A percentile compares a stretch with the other conserved stretches of the same genome.
Evolutionary conservation across 352 stramenopile species (phyloP).

Genomic region (Phytopythium helicoides): DNA sequence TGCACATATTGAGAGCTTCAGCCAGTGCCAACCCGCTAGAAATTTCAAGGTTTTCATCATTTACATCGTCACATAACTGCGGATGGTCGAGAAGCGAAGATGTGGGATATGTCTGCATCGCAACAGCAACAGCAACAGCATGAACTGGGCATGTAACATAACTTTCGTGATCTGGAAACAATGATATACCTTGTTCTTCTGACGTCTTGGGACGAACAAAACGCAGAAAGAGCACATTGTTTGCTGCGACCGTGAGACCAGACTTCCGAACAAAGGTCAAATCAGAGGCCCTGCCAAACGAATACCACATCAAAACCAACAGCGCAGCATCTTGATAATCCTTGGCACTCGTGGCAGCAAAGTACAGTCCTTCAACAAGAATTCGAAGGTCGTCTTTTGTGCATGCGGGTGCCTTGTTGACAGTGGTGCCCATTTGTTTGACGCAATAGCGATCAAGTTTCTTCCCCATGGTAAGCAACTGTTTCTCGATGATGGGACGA

Average conservation of each 20-base stretch:
- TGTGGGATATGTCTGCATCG: conserved; percentile 13
- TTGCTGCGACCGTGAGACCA: conserved; percentile 10
- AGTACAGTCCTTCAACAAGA: conserved; percentile 6
- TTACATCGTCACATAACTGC: conserved; percentile 6
- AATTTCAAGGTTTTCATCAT: no score
- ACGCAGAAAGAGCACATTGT: conserved; percentile 14
- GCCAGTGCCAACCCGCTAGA: no score
- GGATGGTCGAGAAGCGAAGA: conserved; percentile 4
- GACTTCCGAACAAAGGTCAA: conserved; percentile 12
- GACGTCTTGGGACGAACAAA: conserved; percentile 20
- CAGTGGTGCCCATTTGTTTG: conserved; percentile 8
- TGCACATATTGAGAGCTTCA: no score
- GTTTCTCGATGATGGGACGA: conserved; percentile 8
- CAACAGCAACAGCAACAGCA: conserved; percentile 10
- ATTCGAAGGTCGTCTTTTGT: conserved; percentile 12
- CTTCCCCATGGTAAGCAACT: conserved; percentile 11
- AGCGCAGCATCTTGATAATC: conserved; percentile 21
- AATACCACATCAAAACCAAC: conserved; percentile 14
- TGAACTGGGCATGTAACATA: conserved; percentile 12
- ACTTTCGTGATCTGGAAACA: conserved; percentile 13
- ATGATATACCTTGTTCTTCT: conserved; percentile 15
- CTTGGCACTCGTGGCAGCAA: neutral
- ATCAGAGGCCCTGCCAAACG: conserved; percentile 19
- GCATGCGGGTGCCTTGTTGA: no score
- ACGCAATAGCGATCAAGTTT: conserved; percentile 13